phyloP scores from a whole-genome alignment of 1,284 basidiomycete species.

The Violaceomyces palustris region DNA sequence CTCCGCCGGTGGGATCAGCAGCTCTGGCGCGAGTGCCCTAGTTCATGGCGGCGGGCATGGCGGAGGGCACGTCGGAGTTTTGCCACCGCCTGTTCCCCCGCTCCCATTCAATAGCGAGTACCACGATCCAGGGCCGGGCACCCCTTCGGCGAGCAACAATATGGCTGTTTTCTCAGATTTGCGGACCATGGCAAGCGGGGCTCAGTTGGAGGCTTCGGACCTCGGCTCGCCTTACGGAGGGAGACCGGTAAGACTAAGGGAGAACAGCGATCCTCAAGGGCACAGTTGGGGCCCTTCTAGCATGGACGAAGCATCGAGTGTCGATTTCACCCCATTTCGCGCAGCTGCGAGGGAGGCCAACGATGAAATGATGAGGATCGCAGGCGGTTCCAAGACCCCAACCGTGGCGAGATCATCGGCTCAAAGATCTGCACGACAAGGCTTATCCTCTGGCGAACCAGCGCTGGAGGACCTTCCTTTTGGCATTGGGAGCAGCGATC shows the following conservation, averaged over 20 bases:
- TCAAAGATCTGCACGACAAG: constrained; percentile 9
- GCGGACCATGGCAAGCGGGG: constrained; percentile 22
- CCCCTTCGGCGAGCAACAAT: constrained; percentile 19
- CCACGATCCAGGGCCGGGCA: constrained; percentile 16
- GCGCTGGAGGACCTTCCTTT: constrained; percentile 27
- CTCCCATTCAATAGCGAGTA: constrained; percentile 21
- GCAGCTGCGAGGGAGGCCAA: background rate
- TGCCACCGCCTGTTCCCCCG: constrained; percentile 29
- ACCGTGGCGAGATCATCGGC: background rate
- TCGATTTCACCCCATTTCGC: constrained; percentile 6
- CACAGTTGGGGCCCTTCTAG: constrained; percentile 2
- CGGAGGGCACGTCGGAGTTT: constrained; percentile 1
- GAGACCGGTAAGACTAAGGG: constrained; percentile 8
- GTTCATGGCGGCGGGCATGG: constrained; percentile 3
- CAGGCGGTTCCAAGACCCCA: background rate
- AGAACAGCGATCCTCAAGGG: constrained; percentile 3
- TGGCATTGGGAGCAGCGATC: constrained; percentile 29
- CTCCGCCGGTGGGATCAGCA: constrained; percentile 18
- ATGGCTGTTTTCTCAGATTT: constrained; percentile 18
- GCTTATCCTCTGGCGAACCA: constrained; percentile 12
- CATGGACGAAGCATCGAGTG: constrained; percentile 19
- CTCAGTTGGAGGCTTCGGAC: constrained; percentile 18
- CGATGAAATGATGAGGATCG: background rate
- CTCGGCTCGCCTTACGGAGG: constrained; percentile 11
- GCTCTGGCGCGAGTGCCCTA: constrained; percentile 12